Evolutionary conservation across 306 rosid genomes (phyloP), one percentile per base, ranked within the genome.

Genomic region (Cucurbita argyrosperma): DNA sequence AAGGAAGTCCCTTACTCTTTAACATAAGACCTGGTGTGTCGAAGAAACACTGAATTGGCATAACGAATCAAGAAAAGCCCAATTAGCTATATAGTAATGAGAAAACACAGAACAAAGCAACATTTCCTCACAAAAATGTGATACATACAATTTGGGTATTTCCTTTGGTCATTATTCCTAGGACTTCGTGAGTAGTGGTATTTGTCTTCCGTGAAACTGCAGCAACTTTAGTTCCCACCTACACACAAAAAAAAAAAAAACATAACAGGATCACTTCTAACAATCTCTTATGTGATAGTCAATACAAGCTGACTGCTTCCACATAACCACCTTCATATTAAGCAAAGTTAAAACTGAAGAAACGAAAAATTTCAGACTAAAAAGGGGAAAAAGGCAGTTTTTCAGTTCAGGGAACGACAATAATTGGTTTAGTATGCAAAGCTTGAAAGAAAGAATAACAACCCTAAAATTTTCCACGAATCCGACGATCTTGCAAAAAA

Each of bases 211-310:
- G 79, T 6, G 99, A 91, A 80, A 94, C 97, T 61, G 98, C 98
- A 3, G 97, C 88, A 62, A 94, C 97, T 89, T 91, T 94, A n/a
- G 97, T 85, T 71, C 98, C 97, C 82, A 87, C 98, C 98, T 94
- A 62, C 8, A 62, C 8, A 72, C 39, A 49, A 81, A 77, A 74
- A 5, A 50, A 50, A 42, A 42, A 42, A 6, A 42, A 42, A 42
- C 7, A 42, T 6, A 69, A 54, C 19, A 23, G 35, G 23, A 26
- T 46, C 12, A 67, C 18, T 67, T 12, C 10, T 12, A 47, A 3
- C 56, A 47, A 68, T 49, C 56, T 68, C 23, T 46, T 14, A 21
- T 47, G 43, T 13, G 43, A 68, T 68, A 47, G 23, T 21, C n/a
- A 46, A 68, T 9, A 47, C 40, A 46, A 68, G 30, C 13, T 47